Evolutionary conservation across 495 filamentous ascomycete species (phyloP), one percentile per base, ranked within the genome.

Genomic region (Bacidia gigantensis): DNA sequence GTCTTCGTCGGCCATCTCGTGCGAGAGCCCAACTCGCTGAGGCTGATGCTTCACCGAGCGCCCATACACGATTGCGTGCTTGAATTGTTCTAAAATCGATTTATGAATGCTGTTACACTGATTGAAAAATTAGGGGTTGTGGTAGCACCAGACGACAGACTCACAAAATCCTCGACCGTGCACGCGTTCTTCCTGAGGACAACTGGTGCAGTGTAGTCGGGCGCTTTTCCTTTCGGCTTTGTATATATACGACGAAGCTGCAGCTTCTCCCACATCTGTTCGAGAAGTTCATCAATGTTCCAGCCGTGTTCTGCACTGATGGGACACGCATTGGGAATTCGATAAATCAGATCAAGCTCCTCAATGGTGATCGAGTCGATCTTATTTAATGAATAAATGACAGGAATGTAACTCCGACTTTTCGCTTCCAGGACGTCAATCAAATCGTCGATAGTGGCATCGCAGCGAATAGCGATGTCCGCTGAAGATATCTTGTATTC

Each of bases 21-120:
- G 92, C 20, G 80, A 69, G 53, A 98, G 76, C 51, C 92, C 92
- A 54, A 98, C 92, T 55, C 88, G 79, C 71, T 97, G 93, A 56
- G 92, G 92, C 69, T 98, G 92, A 72, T 98, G 92, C 76, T 95
- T 97, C 35, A 98, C 92, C 39, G 89, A 95, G 60, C 87, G 87
- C 48, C 92, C 92, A 68, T 97, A 98, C 44, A 98, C 92, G 66
- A 98, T 82, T 17, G 92, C 92, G 29, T 80, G 75, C 71, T 88
- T 92, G 77, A 98, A 98, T 59, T 95, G 83, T 63, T 98, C 92
- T 51, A 94, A 77, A 62, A 98, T 98, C 26, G 80, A 89, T 65
- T 88, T 86, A 69, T 98, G 92, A 67, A 98, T 98, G 55, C 87
- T 73, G 69, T 95, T 93, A 69, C 92, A 98, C 89, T 96, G 60